A percentile compares a stretch with the other conserved stretches of the same genome.
phyloP scores from a whole-genome alignment of 345 rosid species.

The Brassica cretica region DNA sequence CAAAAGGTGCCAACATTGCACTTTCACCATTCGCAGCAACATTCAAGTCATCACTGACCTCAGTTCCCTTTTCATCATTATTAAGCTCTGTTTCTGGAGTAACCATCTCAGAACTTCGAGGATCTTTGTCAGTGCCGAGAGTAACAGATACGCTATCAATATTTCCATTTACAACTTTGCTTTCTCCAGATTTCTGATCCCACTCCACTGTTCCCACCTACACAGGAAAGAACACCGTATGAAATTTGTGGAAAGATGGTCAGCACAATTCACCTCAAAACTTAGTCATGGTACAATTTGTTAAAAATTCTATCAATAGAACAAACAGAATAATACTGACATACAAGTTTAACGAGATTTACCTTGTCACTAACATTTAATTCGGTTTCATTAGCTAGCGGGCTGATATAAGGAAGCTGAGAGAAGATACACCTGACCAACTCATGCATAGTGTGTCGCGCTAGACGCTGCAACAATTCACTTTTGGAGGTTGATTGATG shows the following conservation, averaged over 20 bases:
- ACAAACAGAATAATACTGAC: not conserved
- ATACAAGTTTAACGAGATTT: constrained; percentile 4
- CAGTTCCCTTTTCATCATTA: constrained; percentile 40
- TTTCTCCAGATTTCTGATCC: constrained; percentile 41
- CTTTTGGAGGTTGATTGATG: constrained; percentile 72
- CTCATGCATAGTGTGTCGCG: constrained; percentile 79
- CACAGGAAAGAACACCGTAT: constrained; percentile 25
- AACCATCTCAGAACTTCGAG: constrained; percentile 36
- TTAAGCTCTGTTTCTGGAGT: constrained; percentile 31
- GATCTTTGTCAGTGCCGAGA: constrained; percentile 33
- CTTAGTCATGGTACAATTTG: constrained; percentile 22
- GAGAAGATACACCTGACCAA: constrained; percentile 69
- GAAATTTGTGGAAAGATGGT: constrained; percentile 15
- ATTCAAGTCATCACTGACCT: constrained; percentile 36
- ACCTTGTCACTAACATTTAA: constrained; percentile 42
- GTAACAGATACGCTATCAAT: constrained; percentile 35
- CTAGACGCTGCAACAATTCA: constrained; percentile 72
- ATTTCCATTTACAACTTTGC: constrained; percentile 52
- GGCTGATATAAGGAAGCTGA: constrained; percentile 52
- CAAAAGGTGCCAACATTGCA: constrained; percentile 61
- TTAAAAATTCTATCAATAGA: constrained; percentile 10
- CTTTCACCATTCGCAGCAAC: constrained; percentile 46
- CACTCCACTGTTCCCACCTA: constrained; percentile 50
- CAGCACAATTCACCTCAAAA: constrained; percentile 17
- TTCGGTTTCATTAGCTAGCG: constrained; percentile 34